phyloP scores from a whole-genome alignment of 441 rosid genomes.

The Pelargonium myrrhifolium region DNA sequence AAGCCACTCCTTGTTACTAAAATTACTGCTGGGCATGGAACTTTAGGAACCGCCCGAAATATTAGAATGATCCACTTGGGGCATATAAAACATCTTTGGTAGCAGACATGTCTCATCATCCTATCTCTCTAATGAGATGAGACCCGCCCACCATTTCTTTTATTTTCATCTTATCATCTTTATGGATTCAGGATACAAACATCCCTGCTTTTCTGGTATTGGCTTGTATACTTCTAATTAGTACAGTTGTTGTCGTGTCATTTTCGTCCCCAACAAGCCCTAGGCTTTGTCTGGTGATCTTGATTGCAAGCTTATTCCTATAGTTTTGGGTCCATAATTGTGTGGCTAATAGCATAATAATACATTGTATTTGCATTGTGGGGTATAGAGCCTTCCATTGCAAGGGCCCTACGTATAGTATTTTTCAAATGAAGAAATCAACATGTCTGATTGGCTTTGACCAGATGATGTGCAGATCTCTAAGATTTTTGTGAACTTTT shows the following conservation, averaged over 20 bases:
- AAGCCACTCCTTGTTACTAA: neutral
- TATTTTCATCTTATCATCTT: slow-evolving; percentile 15
- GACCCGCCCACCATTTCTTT: slow-evolving; percentile 16
- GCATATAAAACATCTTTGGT: neutral
- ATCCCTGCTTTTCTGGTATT: slow-evolving; percentile 22
- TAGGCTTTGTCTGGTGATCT: slow-evolving; percentile 18
- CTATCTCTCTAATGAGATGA: slow-evolving; percentile 19
- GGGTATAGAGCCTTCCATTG: slow-evolving; percentile 9
- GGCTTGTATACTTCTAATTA: slow-evolving; percentile 15
- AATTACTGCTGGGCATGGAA: neutral
- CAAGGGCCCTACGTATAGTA: slow-evolving; percentile 14
- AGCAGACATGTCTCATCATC: slow-evolving; percentile 24
- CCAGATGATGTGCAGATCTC: slow-evolving; percentile 11
- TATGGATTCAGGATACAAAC: slow-evolving; percentile 18
- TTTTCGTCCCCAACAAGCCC: slow-evolving; percentile 13
- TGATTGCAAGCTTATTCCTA: slow-evolving; percentile 15
- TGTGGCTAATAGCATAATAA: slow-evolving; percentile 12
- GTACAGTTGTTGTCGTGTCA: slow-evolving; percentile 24
- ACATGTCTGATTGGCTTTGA: slow-evolving; percentile 23
- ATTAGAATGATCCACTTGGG: neutral
- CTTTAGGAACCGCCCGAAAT: neutral
- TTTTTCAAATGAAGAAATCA: slow-evolving; percentile 15
- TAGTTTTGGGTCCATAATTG: slow-evolving; percentile 21
- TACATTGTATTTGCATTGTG: slow-evolving; percentile 14
- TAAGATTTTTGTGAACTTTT: too few species aligned